These are phyloP conservation scores for Sporothrix mexicana DNA, from an alignment of 2,329 filamentous ascomycete species.

Conservation along the genomic window DNA sequence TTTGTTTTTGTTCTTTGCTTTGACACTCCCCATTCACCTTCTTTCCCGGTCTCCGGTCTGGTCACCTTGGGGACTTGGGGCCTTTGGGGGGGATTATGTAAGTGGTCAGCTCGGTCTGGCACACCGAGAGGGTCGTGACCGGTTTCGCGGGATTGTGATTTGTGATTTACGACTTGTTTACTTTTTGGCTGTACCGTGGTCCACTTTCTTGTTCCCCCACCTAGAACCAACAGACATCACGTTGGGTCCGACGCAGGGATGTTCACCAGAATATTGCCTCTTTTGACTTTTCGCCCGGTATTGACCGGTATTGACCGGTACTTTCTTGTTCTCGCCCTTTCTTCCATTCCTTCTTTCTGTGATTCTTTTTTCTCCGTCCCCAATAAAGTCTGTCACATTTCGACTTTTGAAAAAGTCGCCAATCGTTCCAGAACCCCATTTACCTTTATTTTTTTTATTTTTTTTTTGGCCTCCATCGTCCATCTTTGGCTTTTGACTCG, in stretches of 20 bases:
- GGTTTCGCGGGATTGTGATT: neutral
- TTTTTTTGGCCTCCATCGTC: neutral
- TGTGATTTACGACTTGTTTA: neutral
- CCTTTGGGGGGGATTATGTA: too few species aligned
- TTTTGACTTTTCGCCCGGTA: neutral
- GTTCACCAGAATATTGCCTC: neutral
- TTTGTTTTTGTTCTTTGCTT: too few species aligned
- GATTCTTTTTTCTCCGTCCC: neutral
- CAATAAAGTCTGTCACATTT: neutral
- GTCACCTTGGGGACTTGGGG: too few species aligned
- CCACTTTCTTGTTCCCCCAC: neutral
- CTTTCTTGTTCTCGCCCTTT: neutral
- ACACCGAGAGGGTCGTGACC: constrained; percentile 8
- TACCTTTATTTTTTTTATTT: neutral
- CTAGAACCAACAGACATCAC: neutral
- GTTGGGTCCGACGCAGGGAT: neutral
- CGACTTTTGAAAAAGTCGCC: neutral
- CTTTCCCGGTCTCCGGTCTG: neutral
- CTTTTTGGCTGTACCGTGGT: neutral
- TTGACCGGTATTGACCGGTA: too few species aligned
- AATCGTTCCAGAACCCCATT: neutral
- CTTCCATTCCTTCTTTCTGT: neutral
- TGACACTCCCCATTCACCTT: too few species aligned
- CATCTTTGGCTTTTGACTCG: neutral
- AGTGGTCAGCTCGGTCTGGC: constrained; percentile 3